Percentiles rank a stretch among this genome's conserved stretches.
phyloP scores from a whole-genome alignment of 169 alveolate species.

The Plasmodium falciparum region DNA sequence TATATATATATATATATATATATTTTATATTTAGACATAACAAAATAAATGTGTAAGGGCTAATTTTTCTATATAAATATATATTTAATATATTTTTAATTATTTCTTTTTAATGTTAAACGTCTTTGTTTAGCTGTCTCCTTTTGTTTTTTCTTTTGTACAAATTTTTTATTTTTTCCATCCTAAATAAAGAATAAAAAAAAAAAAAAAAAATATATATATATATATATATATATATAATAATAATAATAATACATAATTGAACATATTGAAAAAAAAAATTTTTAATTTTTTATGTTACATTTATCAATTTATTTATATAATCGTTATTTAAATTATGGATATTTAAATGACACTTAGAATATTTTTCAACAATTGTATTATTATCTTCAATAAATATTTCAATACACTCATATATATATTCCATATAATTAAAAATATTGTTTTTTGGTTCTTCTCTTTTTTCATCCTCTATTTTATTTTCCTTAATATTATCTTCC shows the following conservation, averaged over 20 bases:
- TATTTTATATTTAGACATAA: too few species aligned
- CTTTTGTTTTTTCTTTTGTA: constrained; percentile 55
- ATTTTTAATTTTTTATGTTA: constrained; percentile 12
- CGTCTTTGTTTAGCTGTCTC: constrained; percentile 34
- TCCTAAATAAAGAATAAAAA: constrained; percentile 26
- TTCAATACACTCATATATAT: constrained; percentile 71
- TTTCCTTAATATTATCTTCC: constrained; percentile 51
- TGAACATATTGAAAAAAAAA: not conserved
- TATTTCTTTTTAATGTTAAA: constrained; percentile 36
- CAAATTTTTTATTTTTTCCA: constrained; percentile 65
- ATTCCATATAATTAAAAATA: constrained; percentile 60
- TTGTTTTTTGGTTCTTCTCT: constrained; percentile 58
- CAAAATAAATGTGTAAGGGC: too few species aligned
- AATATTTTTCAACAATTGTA: constrained; percentile 34
- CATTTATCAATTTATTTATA: constrained; percentile 51
- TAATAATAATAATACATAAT: not conserved
- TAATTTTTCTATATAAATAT: too few species aligned
- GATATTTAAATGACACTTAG: constrained; percentile 32
- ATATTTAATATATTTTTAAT: not conserved
- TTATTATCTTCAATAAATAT: constrained; percentile 41
- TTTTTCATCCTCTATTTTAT: constrained; percentile 71
- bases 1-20: too few species aligned
- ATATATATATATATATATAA: not conserved
- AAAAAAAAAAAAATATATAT: not conserved
- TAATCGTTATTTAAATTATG: constrained; percentile 57